Evolutionary conservation across 805 yeast species (phyloP).

Genomic region (Maudiozyma serrabonitensis): DNA sequence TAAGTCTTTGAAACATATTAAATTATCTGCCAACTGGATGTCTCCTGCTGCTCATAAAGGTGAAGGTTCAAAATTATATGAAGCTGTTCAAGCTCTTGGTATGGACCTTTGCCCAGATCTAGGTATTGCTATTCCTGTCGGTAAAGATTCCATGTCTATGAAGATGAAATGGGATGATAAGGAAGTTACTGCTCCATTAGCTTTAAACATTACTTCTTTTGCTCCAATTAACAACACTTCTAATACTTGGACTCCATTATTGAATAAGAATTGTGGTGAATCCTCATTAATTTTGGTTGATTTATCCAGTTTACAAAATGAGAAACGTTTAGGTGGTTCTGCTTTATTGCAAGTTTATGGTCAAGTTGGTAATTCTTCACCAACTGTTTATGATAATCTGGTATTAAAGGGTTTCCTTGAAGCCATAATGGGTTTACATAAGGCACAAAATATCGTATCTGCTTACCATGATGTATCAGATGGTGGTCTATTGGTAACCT

Average conservation of each 20-base stretch:
- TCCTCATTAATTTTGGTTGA: constrained; percentile 72
- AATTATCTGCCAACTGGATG: constrained; percentile 98
- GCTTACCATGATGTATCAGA: constrained; percentile 95
- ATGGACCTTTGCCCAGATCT: constrained; percentile 87
- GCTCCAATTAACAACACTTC: constrained; percentile 78
- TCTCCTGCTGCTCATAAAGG: constrained; percentile 91
- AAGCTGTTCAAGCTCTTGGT: constrained; percentile 95
- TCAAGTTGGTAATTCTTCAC: constrained; percentile 74
- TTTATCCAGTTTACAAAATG: constrained; percentile 45
- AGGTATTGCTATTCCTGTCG: constrained; percentile 91
- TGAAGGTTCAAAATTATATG: constrained; percentile 90
- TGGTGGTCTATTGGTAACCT: constrained; percentile 84
- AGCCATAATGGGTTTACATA: constrained; percentile 65
- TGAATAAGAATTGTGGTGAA: constrained; percentile 41
- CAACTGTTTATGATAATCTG: constrained; percentile 65
- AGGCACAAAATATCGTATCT: constrained; percentile 46
- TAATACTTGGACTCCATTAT: constrained; percentile 90
- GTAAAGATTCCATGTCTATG: constrained; percentile 99
- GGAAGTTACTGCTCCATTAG: constrained; percentile 92
- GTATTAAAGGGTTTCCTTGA: constrained; percentile 61
- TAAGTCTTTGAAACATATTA: constrained; percentile 59
- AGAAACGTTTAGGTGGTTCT: constrained; percentile 76
- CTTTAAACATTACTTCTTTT: constrained; percentile 85
- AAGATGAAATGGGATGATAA: constrained; percentile 93
- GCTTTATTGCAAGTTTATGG: constrained; percentile 90